Conservation (phyloP, 192 early-diverging fungal genomes). For the Paraglomus brasilianum region DNA sequence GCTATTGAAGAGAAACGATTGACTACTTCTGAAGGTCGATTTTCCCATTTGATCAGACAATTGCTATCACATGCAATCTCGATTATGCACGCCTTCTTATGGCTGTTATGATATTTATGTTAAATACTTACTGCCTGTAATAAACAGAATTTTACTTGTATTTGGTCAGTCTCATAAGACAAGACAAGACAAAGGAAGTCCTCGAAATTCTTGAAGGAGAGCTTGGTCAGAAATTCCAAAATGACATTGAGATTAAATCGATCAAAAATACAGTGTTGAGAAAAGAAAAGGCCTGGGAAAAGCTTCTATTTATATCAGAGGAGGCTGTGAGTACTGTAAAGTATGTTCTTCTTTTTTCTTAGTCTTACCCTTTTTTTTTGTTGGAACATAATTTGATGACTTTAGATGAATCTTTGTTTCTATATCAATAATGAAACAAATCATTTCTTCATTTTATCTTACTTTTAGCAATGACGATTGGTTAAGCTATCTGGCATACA, state of each 20-base stretch:
- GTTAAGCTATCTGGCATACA: constrained; percentile 57
- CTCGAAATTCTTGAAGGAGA: constrained; percentile 60
- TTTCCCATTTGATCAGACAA: not conserved
- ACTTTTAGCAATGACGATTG: constrained; percentile 71
- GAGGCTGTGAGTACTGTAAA: constrained; percentile 43
- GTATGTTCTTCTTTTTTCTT: constrained; percentile 17
- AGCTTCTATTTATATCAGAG: constrained; percentile 27
- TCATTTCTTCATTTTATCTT: not conserved
- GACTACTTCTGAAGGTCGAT: constrained; percentile 63
- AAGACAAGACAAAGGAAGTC: constrained; percentile 68
- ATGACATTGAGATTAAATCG: constrained; percentile 72
- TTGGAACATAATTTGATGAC: too few species aligned
- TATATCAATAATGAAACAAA: not conserved
- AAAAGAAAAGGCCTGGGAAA: constrained; percentile 46
- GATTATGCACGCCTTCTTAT: too few species aligned
- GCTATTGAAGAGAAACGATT: constrained; percentile 65
- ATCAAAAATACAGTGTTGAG: constrained; percentile 55
- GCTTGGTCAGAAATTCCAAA: constrained; percentile 61
- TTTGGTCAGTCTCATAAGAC: constrained; percentile 66
- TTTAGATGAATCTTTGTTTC: too few species aligned
- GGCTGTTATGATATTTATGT: not conserved
- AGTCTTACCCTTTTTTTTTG: not conserved
- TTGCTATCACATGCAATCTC: not conserved
- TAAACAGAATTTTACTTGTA: constrained; percentile 74
- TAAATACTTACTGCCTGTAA: constrained; percentile 2